Base-by-base conservation (phyloP, 202 grass and related monocot species). In the Schoenoplectus triqueter region DNA sequence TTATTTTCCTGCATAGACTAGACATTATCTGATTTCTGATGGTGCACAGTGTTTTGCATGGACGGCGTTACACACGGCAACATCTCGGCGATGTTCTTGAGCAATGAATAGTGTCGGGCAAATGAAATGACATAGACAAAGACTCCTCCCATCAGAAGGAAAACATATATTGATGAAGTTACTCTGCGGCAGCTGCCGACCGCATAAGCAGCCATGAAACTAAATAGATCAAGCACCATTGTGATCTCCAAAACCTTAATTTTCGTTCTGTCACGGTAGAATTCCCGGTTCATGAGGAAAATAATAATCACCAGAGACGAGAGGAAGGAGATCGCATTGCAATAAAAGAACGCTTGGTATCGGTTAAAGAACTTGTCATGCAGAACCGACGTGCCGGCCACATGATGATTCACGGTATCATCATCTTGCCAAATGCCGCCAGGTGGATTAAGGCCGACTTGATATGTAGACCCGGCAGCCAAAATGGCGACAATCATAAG, bases 201-300 rank as follows among this genome's bases (percentile, higher is more conserved):
- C 84, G 78, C 89, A 72, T 91, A 93, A 84, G 91, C 94, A 8
- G 86, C 88, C 91, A 93, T 88, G 84, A 96, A 90, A 50, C 91
- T 90, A 78, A 91, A 64, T 72, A 96, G 81, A 70, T 89, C 80
- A 15, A 89, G 13, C 60, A 54, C 7, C 87, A 95, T 91, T 14
- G 84, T 85, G 8, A 85, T 90, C 51, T 92, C 86, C 88, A 94
- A 87, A 50, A 89, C 69, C 44, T 83, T 80, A n/a, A 94, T 80
- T 17, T 85, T 87, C 39, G 9, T 84, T 46, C 14, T 86, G 73
- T 90, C 81, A 45, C 47, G 66, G 86, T 87, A 90, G 82, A 90
- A 84, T 2, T 87, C 89, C 57, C 46, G 82, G 63, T 90, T 92
- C 67, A 92, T 76, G 14, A 95, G 93, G 51, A 92, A 89, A 80